Evolutionary conservation across 441 rosid species (phyloP), one percentile per base, ranked within the genome.

Genomic region (Erodium trifolium): DNA sequence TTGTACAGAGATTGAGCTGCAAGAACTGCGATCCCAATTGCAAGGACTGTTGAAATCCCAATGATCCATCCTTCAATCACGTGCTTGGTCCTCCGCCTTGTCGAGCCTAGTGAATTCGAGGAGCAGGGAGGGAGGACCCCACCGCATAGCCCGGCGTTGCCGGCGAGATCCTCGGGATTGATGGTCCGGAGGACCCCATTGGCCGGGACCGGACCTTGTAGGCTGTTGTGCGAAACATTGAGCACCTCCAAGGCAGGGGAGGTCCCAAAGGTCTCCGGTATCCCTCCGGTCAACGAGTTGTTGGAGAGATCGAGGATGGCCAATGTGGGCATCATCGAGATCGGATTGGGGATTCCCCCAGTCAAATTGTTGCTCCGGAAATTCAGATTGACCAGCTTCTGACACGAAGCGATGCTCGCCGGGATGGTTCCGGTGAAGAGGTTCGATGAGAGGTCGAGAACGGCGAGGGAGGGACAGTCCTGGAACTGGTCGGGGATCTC

Each of bases 371-470:
- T 93, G 80, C 77, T 82, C 66, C 78, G 78, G 39, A 93, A 82
- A 76, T 91, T 91, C 72, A 89, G 63, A 71, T 75, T 89, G 11
- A 89, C 93, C 71, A 91, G 71, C 71, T 79, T 93, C 81, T 80
- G 82, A 66, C 97, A 89, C 0, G 97, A 89, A 75, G 91, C 95
- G 74, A 91, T 84, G 86, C 92, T 88, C 1, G 84, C 68, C 0
- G 97, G 97, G 63, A 93, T 83, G 47, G 65, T 77, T 51, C 99
- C 90, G 3, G 81, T 74, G 45, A 93, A 75, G 77, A 57, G 79
- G 83, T 91, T 93, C 41, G 84, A 78, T 27, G 97, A 93, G 72
- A 93, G 92, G 73, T 93, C 99, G 67, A 93, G 92, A 67, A 75
- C 79, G 0, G 91, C 78, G 37, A 93, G 96, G 0, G 96, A 81